These are phyloP conservation scores for Corylus americana DNA, from an alignment of 306 rosid species.

Conservation along the genomic window DNA sequence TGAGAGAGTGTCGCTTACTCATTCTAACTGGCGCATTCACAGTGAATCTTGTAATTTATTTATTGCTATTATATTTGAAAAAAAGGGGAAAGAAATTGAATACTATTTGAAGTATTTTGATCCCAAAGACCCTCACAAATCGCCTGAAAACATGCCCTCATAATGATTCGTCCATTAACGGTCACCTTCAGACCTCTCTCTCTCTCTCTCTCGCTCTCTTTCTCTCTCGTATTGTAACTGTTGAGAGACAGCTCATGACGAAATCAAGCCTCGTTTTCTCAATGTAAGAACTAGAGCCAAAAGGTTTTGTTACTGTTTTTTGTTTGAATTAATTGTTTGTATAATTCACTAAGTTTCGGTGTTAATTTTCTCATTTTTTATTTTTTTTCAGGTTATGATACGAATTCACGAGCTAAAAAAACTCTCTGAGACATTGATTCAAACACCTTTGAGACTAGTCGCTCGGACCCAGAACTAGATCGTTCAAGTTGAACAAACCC, in stretches of 20 bases:
- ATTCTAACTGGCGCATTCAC: conserved; percentile 27
- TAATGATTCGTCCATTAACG: conserved; percentile 29
- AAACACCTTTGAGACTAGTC: conserved; percentile 17
- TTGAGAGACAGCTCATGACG: not conserved
- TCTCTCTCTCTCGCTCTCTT: conserved; percentile 1
- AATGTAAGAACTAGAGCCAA: not conserved
- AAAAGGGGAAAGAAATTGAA: not conserved
- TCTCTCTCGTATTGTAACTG: not conserved
- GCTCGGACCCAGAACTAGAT: conserved; percentile 37
- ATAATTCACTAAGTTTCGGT: not conserved
- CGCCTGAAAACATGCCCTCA: conserved; percentile 28
- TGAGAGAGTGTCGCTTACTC: conserved; percentile 24
- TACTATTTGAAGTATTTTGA: conserved; percentile 39
- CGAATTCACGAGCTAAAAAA: not conserved
- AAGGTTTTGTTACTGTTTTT: not conserved
- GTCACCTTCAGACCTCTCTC: conserved; percentile 25
- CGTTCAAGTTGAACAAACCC: conserved; percentile 27
- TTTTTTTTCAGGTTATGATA: not conserved
- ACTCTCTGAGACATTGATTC: conserved; percentile 18
- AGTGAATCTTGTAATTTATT: not conserved
- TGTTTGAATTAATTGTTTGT: not conserved
- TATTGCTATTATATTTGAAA: not conserved
- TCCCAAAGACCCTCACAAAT: conserved; percentile 44
- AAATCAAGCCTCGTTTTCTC: not conserved
- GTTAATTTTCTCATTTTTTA: not conserved